Evolutionary conservation across 2,329 filamentous ascomycete genomes (phyloP).

Genomic region (Exophiala sp.): DNA sequence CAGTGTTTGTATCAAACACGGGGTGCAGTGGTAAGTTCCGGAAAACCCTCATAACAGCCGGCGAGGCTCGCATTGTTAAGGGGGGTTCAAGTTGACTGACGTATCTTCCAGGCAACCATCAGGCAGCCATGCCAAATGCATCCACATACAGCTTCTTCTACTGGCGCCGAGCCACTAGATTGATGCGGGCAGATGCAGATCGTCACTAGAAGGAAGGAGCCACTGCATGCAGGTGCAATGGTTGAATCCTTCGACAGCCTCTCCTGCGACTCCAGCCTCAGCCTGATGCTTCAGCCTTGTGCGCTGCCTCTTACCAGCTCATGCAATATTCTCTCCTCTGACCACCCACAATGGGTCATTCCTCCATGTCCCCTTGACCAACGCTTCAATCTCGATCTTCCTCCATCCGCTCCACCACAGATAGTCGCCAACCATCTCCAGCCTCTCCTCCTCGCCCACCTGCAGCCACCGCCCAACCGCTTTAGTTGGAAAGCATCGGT

Average conservation of each 20-base stretch:
- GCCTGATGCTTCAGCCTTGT: background rate
- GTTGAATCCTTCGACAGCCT: too few relatives aligned
- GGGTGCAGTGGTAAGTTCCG: too few relatives aligned
- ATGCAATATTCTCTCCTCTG: constrained; percentile 31
- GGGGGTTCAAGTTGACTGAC: too few relatives aligned
- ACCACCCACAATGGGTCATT: constrained; percentile 43
- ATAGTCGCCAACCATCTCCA: constrained; percentile 49
- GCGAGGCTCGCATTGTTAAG: too few relatives aligned
- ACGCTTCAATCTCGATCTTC: constrained; percentile 48
- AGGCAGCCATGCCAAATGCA: too few relatives aligned
- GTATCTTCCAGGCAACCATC: too few relatives aligned
- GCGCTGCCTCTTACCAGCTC: too few relatives aligned
- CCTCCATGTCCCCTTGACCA: constrained; percentile 34
- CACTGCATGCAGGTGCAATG: too few relatives aligned
- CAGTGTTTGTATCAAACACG: too few relatives aligned
- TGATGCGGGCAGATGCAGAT: background rate
- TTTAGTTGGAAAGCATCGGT: constrained; percentile 51
- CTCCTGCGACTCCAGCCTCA: background rate
- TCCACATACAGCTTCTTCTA: too few relatives aligned
- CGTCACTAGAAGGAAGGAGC: too few relatives aligned
- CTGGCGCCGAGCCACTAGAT: background rate
- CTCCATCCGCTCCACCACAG: constrained; percentile 48
- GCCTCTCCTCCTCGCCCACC: constrained; percentile 41
- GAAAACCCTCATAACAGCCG: too few relatives aligned
- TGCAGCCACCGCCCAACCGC: constrained; percentile 46